Conservation (phyloP, 139 green algal species). For the Penium margaritaceum region DNA sequence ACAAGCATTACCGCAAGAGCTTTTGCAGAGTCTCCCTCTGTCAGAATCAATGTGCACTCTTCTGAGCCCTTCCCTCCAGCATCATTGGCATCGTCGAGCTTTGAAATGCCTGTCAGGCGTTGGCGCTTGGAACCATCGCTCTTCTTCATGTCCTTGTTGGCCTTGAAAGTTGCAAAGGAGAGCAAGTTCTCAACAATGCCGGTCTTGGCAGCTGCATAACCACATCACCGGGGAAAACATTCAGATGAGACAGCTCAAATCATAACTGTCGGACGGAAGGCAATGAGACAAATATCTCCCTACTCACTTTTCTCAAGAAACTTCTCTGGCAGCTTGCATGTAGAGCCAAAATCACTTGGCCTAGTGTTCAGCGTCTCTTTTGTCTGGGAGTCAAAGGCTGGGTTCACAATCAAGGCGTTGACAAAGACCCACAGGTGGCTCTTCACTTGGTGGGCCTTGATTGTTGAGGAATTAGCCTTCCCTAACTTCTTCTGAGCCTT, state of each 20-base stretch:
- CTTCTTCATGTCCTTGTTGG: constrained; percentile 90
- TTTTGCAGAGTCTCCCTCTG: constrained; percentile 96
- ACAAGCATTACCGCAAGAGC: constrained; percentile 64
- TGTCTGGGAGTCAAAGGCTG: constrained; percentile 96
- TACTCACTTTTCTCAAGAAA: constrained; percentile 74
- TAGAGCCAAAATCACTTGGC: constrained; percentile 81
- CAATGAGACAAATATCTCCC: neutral
- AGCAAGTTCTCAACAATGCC: constrained; percentile 82
- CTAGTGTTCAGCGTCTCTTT: constrained; percentile 92
- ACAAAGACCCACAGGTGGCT: constrained; percentile 97
- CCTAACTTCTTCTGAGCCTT: constrained; percentile 70
- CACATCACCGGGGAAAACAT: too few species aligned
- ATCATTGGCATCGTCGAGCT: constrained; percentile 96
- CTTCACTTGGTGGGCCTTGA: constrained; percentile 78
- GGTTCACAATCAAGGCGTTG: constrained; percentile 93
- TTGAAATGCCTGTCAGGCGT: constrained; percentile 74
- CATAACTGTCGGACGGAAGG: neutral
- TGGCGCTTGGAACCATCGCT: constrained; percentile 84
- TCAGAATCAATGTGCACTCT: constrained; percentile 97
- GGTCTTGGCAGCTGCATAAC: constrained; percentile 45
- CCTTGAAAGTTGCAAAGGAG: constrained; percentile 81
- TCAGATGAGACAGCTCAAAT: too few species aligned
- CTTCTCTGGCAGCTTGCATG: constrained; percentile 71
- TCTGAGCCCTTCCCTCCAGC: constrained; percentile 73
- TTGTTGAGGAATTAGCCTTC: neutral